Percentiles rank a stretch among this genome's conserved stretches.
Conservation (phyloP, 306 rosid species). For the Clitoria ternatea region DNA sequence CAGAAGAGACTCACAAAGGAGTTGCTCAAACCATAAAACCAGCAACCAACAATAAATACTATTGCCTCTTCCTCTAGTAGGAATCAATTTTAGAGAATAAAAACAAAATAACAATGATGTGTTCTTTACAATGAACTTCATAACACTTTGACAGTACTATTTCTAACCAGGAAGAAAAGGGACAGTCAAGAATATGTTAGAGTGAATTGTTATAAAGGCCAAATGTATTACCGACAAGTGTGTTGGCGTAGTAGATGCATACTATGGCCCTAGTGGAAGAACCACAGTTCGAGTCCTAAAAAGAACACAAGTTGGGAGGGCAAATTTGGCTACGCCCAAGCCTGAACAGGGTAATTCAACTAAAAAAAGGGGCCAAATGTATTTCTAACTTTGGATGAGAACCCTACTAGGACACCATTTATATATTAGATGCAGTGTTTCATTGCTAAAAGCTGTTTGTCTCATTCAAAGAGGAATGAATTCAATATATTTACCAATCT, state of each 20-base stretch:
- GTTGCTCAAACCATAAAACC: conserved; percentile 7
- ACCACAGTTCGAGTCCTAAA: too few relatives aligned
- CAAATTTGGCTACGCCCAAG: too few relatives aligned
- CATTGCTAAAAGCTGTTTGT: neutral
- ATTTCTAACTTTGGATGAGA: neutral
- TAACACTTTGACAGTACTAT: neutral
- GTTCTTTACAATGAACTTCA: conserved; percentile 10
- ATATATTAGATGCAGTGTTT: neutral
- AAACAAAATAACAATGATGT: neutral
- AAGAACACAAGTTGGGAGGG: too few relatives aligned
- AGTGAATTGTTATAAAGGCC: neutral
- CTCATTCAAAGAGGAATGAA: neutral
- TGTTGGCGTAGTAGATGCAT: too few relatives aligned
- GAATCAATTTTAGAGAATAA: neutral
- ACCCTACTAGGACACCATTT: neutral
- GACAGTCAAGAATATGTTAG: neutral
- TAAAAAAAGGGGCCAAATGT: too few relatives aligned
- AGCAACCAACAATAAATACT: neutral
- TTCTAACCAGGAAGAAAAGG: neutral
- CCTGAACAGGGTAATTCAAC: too few relatives aligned
- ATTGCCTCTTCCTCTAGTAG: neutral
- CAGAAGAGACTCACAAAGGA: neutral
- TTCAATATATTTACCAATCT: neutral
- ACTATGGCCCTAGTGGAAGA: too few relatives aligned
- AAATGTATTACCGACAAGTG: neutral